These are phyloP conservation scores for Elsinoe necatrix DNA, from an alignment of 2,329 filamentous ascomycete genomes.

Conservation along the genomic window DNA sequence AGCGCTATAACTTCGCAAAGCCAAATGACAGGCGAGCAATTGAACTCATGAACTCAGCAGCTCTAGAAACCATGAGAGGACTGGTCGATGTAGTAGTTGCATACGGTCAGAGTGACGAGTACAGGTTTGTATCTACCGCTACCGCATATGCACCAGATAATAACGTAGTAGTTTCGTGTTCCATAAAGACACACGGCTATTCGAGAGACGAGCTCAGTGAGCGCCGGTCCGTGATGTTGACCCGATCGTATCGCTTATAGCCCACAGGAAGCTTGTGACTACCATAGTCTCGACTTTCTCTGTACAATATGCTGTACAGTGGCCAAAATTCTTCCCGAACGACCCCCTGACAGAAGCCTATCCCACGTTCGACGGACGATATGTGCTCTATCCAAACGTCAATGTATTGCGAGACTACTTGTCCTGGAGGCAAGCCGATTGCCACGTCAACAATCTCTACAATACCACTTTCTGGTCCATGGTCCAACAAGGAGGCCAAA, in stretches of 20 bases:
- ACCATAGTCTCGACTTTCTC: conserved; percentile 92
- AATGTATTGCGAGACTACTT: conserved; percentile 86
- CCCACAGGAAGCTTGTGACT: conserved; percentile 70
- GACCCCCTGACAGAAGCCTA: conserved; percentile 61
- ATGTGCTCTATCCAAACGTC: conserved; percentile 78
- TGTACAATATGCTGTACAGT: conserved; percentile 76
- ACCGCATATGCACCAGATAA: conserved; percentile 17
- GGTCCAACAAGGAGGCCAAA: conserved; percentile 68
- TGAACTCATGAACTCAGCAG: conserved; percentile 89
- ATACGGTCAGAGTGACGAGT: conserved; percentile 94
- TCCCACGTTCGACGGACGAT: conserved; percentile 86
- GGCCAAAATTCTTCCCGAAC: conserved; percentile 68
- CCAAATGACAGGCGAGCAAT: conserved; percentile 84
- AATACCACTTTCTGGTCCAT: conserved; percentile 95
- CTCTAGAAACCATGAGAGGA: conserved; percentile 73
- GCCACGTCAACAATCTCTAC: conserved; percentile 97
- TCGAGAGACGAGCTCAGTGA: conserved; percentile 75
- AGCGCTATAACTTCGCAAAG: conserved; percentile 77
- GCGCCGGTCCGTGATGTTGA: conserved; percentile 18
- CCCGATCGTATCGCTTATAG: neutral
- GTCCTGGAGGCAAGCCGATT: conserved; percentile 95
- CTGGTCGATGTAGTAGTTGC: conserved; percentile 78
- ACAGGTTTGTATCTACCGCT: conserved; percentile 46
- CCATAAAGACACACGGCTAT: conserved; percentile 70
- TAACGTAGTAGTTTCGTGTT: conserved; percentile 64